phyloP scores from a whole-genome alignment of 805 yeast genomes.

The Brettanomyces nanus region DNA sequence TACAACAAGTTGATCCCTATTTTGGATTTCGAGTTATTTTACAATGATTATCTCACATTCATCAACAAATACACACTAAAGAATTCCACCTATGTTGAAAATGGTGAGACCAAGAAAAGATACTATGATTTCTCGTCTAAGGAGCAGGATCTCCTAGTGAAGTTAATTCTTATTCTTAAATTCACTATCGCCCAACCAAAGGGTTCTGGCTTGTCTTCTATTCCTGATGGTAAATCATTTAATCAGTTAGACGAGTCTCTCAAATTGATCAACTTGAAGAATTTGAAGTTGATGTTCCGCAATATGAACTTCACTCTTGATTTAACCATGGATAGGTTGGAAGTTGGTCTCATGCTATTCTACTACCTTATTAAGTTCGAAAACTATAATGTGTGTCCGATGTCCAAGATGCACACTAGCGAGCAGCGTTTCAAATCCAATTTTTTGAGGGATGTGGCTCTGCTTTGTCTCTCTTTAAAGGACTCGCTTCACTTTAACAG shows the following conservation, averaged over 20 bases:
- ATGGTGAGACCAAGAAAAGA: conserved; percentile 32
- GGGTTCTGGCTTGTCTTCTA: conserved; percentile 12
- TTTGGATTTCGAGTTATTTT: conserved; percentile 44
- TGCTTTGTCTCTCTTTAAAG: conserved; percentile 30
- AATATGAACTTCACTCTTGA: conserved; percentile 37
- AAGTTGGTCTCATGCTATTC: conserved; percentile 40
- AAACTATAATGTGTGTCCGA: conserved; percentile 17
- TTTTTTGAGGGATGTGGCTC: conserved; percentile 37
- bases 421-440: conserved; percentile 21
- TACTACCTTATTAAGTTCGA: conserved; percentile 37
- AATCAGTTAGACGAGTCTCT: conserved; percentile 26
- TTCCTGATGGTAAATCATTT: conserved; percentile 21
- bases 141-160: conserved; percentile 34
- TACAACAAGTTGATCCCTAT: conserved; percentile 48
- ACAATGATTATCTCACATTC: conserved; percentile 44
- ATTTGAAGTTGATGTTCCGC: conserved; percentile 38
- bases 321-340: conserved; percentile 39
- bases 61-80: conserved; percentile 29
- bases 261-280: conserved; percentile 26
- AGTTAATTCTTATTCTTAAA: conserved; percentile 46
- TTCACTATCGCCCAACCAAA: conserved; percentile 36
- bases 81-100: conserved; percentile 29
- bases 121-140: conserved; percentile 25
- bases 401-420: conserved; percentile 22
- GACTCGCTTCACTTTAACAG: conserved; percentile 37